Percentiles rank a stretch among this genome's conserved stretches.
phyloP scores from a whole-genome alignment of 2,329 filamentous ascomycete genomes.

The Penicillium palitans region DNA sequence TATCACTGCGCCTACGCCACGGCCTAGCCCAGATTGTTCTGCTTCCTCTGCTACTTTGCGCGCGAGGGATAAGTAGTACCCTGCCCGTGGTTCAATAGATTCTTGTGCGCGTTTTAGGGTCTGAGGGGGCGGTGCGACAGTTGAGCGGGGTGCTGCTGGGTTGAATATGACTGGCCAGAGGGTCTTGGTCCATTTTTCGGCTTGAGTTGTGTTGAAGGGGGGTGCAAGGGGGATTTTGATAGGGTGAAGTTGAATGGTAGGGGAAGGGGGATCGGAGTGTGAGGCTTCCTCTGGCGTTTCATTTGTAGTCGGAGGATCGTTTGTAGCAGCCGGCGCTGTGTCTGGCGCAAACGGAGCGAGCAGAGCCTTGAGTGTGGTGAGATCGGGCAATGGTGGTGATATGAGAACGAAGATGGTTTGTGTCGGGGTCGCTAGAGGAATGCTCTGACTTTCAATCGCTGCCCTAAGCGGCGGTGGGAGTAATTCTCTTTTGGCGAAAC shows the following conservation, averaged over 20 bases:
- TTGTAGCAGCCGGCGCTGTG: slow-evolving; percentile 14
- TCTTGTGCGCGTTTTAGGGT: slow-evolving; percentile 37
- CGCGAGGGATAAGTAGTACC: slow-evolving; percentile 44
- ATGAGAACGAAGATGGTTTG: slow-evolving; percentile 46
- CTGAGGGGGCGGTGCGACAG: slow-evolving; percentile 44
- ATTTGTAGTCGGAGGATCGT: background rate
- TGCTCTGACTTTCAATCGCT: slow-evolving; percentile 20
- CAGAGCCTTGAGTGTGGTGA: slow-evolving; percentile 34
- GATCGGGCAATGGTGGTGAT: slow-evolving; percentile 42
- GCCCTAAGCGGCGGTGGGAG: slow-evolving; percentile 34
- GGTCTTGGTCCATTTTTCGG: slow-evolving; percentile 43
- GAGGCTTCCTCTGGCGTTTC: slow-evolving; percentile 5
- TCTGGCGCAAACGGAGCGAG: slow-evolving; percentile 40
- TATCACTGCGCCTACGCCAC: slow-evolving; percentile 46
- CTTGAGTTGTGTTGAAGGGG: slow-evolving; percentile 42
- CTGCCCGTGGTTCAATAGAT: slow-evolving; percentile 40
- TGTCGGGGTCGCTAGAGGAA: slow-evolving; percentile 8
- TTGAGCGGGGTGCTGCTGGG: slow-evolving; percentile 45
- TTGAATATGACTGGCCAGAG: slow-evolving; percentile 50
- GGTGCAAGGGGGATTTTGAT: slow-evolving; percentile 44
- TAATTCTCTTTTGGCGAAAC: slow-evolving; percentile 41
- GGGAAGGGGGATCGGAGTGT: slow-evolving; percentile 4
- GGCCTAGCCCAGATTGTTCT: slow-evolving; percentile 38
- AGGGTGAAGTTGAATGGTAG: slow-evolving; percentile 31
- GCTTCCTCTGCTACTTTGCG: slow-evolving; percentile 42